Base-by-base conservation (phyloP, 805 yeast genomes). In the Candida maesae region DNA sequence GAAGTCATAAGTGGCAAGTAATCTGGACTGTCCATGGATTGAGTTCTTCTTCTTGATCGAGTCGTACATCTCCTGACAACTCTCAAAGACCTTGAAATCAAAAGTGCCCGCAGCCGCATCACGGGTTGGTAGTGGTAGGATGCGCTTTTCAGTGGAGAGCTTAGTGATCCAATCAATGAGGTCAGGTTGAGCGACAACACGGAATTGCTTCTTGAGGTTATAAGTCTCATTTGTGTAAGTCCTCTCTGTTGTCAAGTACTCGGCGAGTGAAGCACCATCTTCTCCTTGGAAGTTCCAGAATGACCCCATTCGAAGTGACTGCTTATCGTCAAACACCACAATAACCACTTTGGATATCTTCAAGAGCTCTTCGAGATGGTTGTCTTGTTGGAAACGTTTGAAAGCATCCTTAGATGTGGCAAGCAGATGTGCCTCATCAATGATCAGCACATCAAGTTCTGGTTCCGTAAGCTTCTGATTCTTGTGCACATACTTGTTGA, bases 391-490 rank as follows among this genome's bases (percentile, higher is more conserved):
- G 42, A 70, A 71, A 46, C 66, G 59, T 42, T 70, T 70, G 51
- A 61, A 70, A 0, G 73, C 70, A 47, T 70, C 73, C 44, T 68
- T 69, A 0, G 68, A 53, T 6, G 73, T 67, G 1, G 73, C 63
- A 27, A 70, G 46, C 14, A 70, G 45, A 50, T 70, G 76, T 3
- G 74, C 75, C 50, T 70, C 76, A 55, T 70, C 76, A 15, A 70
- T 60, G 33, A 70, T 61, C 5, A 70, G 53, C 5, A 68, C 59
- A 49, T 70, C 74, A 21, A 65, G 48, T 15, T 39, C 43, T 10
- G 12, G 16, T 2, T 5, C 11, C 2, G 19, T 33, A 1, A 20
- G 32, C 16, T 6, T 13, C 15, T 29, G 29, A 19, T 29, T 27
- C 20, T 33, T 33, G 27, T 44, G 42, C 24, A 19, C 47, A 18